Evolutionary conservation across 805 yeast species (phyloP).

Genomic region (Kuraishia cidri): DNA sequence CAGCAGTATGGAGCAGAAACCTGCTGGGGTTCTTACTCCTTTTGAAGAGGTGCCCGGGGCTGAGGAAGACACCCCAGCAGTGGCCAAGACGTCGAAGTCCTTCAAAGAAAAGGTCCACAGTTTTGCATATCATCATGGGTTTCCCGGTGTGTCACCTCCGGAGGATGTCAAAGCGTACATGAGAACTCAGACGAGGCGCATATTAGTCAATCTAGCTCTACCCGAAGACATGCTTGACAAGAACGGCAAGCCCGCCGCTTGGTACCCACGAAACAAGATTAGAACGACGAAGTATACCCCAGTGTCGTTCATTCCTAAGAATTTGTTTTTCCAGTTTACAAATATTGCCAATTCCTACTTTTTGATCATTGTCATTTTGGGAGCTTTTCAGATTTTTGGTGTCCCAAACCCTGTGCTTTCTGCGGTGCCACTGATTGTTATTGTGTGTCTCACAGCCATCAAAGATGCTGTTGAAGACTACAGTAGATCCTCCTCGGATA

Average conservation of each 20-base stretch:
- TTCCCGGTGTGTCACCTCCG: slow-evolving; percentile 3
- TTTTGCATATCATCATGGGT: slow-evolving; percentile 1
- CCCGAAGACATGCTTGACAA: slow-evolving; percentile 40
- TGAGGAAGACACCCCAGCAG: too few species aligned
- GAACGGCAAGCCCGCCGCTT: slow-evolving; percentile 22
- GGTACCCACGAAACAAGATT: slow-evolving; percentile 46
- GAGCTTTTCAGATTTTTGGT: slow-evolving; percentile 64
- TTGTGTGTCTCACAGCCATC: slow-evolving; percentile 64
- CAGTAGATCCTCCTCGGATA: slow-evolving; percentile 53
- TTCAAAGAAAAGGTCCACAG: slow-evolving; percentile 1
- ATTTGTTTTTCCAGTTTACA: slow-evolving; percentile 41
- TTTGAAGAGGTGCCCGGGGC: too few species aligned
- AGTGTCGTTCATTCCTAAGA: slow-evolving; percentile 46
- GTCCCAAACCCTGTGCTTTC: slow-evolving; percentile 65
- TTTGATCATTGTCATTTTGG: slow-evolving; percentile 43
- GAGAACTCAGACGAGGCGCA: slow-evolving; percentile 24
- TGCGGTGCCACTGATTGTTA: slow-evolving; percentile 75
- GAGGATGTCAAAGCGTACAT: background rate
- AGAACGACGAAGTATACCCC: slow-evolving; percentile 60
- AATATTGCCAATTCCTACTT: slow-evolving; percentile 57
- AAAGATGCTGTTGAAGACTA: slow-evolving; percentile 77
- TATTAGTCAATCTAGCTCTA: slow-evolving; percentile 50
- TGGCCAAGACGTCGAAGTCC: too few species aligned
- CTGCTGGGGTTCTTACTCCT: too few species aligned
- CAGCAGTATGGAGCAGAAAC: too few species aligned